Evolutionary conservation across 768 basidiomycete species (phyloP), one percentile per base, ranked within the genome.

Genomic region (Lactifluus volemus): DNA sequence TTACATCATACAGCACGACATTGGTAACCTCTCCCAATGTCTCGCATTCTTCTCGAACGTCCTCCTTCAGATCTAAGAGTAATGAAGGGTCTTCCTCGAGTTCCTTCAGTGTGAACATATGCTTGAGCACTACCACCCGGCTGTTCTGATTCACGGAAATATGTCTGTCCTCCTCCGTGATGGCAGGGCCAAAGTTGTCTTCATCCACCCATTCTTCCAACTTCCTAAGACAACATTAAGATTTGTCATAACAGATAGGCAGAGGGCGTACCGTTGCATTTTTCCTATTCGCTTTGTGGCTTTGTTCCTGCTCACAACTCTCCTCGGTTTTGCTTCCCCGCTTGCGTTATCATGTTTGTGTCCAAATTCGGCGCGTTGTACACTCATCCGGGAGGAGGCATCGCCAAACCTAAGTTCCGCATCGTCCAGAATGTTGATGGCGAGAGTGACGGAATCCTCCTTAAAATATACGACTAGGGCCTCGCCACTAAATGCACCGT

Each of bases 401-500:
- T 89, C 88, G 2, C 95, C 96, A 25, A 96, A 68, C 60, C 92
- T 77, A 62, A 99, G 75, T 71, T 97, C 94, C 2, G 91, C 91
- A 61, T 98, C 96, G 71, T 98, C 95, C 62, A 98, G 76, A 55
- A 98, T 77, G 66, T 79, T 88, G 63, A 90, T 69, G 9, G 95
- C 96, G 56, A 98, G 78, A 4, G 76, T 73, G 19, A 98, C 97
- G n/a, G 89, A 92, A 62, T 93, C 95, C 71, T 96, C 93, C 73
- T 97, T 97, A 79, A 98, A 96, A 73, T 90, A 99, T 38, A 98
- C 93, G 59, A 99, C 86, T 65, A 98, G 75, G 2, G 94, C 96
- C 66, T 98, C 96, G 42, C 97, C 96, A 67, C 83, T 97, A 73
- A 98, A 97, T 29, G 80, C 70, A 38, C 95, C 94, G 62, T 90